Base-by-base conservation (phyloP, 495 filamentous ascomycete species). In the Aspergillus ellipticus region DNA sequence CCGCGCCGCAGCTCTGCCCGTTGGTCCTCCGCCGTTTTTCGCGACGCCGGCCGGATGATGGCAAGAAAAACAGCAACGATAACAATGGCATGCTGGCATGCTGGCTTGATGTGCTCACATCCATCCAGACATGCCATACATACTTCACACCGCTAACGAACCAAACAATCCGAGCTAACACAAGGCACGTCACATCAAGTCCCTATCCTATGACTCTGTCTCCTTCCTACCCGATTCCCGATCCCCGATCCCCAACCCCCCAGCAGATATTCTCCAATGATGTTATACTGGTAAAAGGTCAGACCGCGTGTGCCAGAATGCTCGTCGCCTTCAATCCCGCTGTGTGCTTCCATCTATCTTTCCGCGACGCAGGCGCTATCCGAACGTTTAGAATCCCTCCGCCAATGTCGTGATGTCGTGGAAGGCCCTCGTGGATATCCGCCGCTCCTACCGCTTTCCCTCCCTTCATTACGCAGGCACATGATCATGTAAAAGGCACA, bases 251-350 rank as follows among this genome's bases (percentile, higher is more conserved):
- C 45, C 13, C 22, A 5, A n/a, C 24, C 11, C 45, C 13, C 8
- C 24, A 48, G 15, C 45, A 21, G 13, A 17, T 6, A 47, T 57
- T 68, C 70, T 76, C 79, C 80, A 55, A 76, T 82, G 82, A 85
- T 85, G 82, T 65, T 54, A 68, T 54, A 55, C 67, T 80, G 82
- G 82, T 85, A 85, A 85, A 85, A 85, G 82, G 82, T 80, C 81
- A 72, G 79, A 85, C 75, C 68, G 66, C 67, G 63, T 54, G 45
- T 42, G 45, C 55, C 54, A 52, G 47, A 57, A 37, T 21, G 19
- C 53, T 50, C 57, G 46, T 57, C 59, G 33, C 54, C 49, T 53
- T 42, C 33, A 29, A 46, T 42, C 43, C 59, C 60, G 68, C 66
- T 62, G 66, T 39, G 66, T 56, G 69, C 70, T 61, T 45, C 46